Percentiles rank a stretch among this genome's conserved stretches.
phyloP scores from a whole-genome alignment of 1,284 basidiomycete genomes.

The Ceratorhiza oryzae-sativae region DNA sequence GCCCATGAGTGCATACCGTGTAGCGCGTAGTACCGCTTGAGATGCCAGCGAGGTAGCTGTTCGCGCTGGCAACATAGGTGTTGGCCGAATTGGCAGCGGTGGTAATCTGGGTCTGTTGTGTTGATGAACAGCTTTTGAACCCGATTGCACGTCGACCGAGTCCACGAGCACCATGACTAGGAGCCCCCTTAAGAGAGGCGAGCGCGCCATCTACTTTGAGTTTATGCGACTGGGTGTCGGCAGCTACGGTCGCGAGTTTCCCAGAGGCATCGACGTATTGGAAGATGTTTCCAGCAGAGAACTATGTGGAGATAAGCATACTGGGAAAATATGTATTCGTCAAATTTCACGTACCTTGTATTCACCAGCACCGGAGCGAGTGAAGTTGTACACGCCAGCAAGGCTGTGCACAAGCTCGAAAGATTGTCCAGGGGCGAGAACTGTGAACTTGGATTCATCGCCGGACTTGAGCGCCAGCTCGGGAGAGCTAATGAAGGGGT shows the following conservation, averaged over 20 bases:
- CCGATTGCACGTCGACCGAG: conserved; percentile 20
- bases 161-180: not conserved
- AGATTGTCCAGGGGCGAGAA: conserved; percentile 40
- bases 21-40: conserved; percentile 13
- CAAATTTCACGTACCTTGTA: not conserved
- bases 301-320: not conserved
- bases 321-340: not conserved
- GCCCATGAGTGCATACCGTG: not conserved
- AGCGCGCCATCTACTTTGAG: conserved; percentile 30
- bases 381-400: conserved; percentile 42
- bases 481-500: not conserved
- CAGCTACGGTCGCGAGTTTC: conserved; percentile 19
- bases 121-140: conserved; percentile 18
- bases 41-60: conserved; percentile 19
- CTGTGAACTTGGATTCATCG: conserved; percentile 15
- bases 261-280: conserved; percentile 26
- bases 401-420: conserved; percentile 39
- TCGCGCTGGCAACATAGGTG: conserved; percentile 34
- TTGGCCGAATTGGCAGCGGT: conserved; percentile 41
- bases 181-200: conserved; percentile 21
- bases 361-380: conserved; percentile 25
- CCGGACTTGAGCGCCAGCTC: conserved; percentile 9
- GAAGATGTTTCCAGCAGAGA: conserved; percentile 34
- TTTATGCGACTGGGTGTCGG: conserved; percentile 26
- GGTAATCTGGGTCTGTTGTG: conserved; percentile 24